A percentile compares a stretch with the other conserved stretches of the same genome.
phyloP scores from a whole-genome alignment of 441 rosid species.

The Mallotus repandus region DNA sequence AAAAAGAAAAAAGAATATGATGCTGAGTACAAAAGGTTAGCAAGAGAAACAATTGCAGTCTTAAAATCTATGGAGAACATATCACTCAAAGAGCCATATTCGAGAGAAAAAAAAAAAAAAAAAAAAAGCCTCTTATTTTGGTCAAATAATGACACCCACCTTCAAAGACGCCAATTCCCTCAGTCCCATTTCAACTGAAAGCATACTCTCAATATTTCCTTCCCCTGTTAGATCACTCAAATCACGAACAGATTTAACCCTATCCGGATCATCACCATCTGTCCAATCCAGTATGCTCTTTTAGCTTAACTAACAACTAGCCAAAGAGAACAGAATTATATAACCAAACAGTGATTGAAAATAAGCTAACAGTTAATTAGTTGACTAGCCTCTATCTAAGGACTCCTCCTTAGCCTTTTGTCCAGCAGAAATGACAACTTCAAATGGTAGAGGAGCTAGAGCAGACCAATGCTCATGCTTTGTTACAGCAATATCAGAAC shows the following conservation, averaged over 20 bases:
- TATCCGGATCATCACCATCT: slow-evolving; percentile 53
- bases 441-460: slow-evolving; percentile 95
- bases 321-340: background rate
- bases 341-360: slow-evolving; percentile 13
- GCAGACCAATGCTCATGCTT: slow-evolving; percentile 94
- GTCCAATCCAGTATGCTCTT: slow-evolving; percentile 25
- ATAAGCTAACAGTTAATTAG: slow-evolving; percentile 17
- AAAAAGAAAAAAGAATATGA: background rate
- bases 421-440: slow-evolving; percentile 92
- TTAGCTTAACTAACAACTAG: slow-evolving; percentile 13
- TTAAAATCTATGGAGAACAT: background rate
- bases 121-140: background rate
- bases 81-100: background rate
- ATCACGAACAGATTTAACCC: slow-evolving; percentile 53
- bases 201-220: slow-evolving; percentile 97
- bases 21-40: background rate
- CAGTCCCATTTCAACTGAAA: slow-evolving; percentile 93
- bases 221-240: slow-evolving; percentile 80
- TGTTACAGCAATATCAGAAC: slow-evolving; percentile 71
- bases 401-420: slow-evolving; percentile 87
- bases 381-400: slow-evolving; percentile 58
- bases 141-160: slow-evolving; percentile 40
- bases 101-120: background rate
- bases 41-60: background rate
- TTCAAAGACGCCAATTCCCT: slow-evolving; percentile 85